phyloP scores from a whole-genome alignment of 441 rosid species.

The Gossypium gossypioides region DNA sequence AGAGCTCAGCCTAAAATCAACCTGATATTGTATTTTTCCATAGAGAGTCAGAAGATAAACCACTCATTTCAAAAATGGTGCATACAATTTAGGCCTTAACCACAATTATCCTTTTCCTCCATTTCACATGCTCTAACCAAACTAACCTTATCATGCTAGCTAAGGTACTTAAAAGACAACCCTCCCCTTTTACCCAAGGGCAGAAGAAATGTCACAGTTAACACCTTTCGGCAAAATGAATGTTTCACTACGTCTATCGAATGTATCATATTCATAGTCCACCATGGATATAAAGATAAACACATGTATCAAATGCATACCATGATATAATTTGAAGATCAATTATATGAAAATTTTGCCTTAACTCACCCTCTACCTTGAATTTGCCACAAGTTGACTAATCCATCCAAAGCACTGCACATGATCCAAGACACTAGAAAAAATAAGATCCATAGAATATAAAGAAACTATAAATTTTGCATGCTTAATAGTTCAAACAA shows the following conservation, averaged over 20 bases:
- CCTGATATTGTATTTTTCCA: not conserved
- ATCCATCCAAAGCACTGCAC: conserved; percentile 75
- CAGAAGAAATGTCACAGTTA: not conserved
- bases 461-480: not conserved
- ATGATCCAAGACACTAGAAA: conserved; percentile 14
- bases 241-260: not conserved
- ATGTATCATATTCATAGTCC: not conserved
- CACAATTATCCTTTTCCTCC: not conserved
- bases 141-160: not conserved
- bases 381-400: conserved; percentile 76
- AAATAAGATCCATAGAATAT: conserved; percentile 17
- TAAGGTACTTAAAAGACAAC: not conserved
- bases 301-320: not conserved
- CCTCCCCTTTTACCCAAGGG: not conserved
- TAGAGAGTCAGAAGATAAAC: not conserved
- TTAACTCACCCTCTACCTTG: conserved; percentile 53
- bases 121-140: not conserved
- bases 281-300: not conserved
- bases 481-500: not conserved
- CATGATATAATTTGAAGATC: not conserved
- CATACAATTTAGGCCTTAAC: not conserved
- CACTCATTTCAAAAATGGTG: not conserved
- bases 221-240: not conserved
- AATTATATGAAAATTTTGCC: not conserved
- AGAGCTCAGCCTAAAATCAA: not conserved